These are phyloP conservation scores for Setomelanomma holmii DNA, from an alignment of 2,329 filamentous ascomycete genomes.

Conservation along the genomic window DNA sequence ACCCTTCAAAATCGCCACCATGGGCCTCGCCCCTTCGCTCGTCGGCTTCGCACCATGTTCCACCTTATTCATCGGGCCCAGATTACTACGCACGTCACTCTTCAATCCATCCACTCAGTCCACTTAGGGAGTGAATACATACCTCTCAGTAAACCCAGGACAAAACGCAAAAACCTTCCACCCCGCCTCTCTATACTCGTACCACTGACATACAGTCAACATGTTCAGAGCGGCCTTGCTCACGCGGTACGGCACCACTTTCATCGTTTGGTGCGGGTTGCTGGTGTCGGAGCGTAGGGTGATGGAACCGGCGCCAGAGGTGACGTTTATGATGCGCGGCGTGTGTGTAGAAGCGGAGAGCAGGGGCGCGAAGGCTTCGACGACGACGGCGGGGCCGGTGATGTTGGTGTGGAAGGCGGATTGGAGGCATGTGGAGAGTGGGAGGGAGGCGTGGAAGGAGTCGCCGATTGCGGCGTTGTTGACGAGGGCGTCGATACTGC, in stretches of 20 bases:
- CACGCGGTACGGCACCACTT: slow-evolving; percentile 34
- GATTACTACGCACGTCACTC: neutral
- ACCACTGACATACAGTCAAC: slow-evolving; percentile 40
- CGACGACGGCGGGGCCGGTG: slow-evolving; percentile 19
- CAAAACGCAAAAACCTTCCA: slow-evolving; percentile 46
- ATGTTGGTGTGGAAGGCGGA: slow-evolving; percentile 28
- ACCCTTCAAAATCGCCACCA: slow-evolving; percentile 46
- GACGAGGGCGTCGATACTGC: slow-evolving; percentile 42
- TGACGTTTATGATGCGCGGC: slow-evolving; percentile 43
- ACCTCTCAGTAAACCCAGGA: slow-evolving; percentile 44
- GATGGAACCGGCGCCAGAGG: slow-evolving; percentile 40
- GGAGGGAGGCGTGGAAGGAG: neutral
- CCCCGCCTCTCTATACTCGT: slow-evolving; percentile 33
- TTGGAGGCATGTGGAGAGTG: slow-evolving; percentile 22
- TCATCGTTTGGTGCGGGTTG: slow-evolving; percentile 23
- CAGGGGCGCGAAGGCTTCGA: slow-evolving; percentile 17
- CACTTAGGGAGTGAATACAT: no score
- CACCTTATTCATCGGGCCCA: slow-evolving; percentile 27
- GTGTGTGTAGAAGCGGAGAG: slow-evolving; percentile 19
- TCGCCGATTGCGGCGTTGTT: slow-evolving; percentile 47
- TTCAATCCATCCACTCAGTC: no score
- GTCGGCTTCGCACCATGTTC: slow-evolving; percentile 44
- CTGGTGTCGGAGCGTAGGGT: slow-evolving; percentile 25
- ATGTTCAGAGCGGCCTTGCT: slow-evolving; percentile 49
- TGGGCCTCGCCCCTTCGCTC: slow-evolving; percentile 35